A percentile compares a stretch with the other conserved stretches of the same genome.
phyloP scores from a whole-genome alignment of 192 early-diverging fungal species.

The Kickxella alabastrina region DNA sequence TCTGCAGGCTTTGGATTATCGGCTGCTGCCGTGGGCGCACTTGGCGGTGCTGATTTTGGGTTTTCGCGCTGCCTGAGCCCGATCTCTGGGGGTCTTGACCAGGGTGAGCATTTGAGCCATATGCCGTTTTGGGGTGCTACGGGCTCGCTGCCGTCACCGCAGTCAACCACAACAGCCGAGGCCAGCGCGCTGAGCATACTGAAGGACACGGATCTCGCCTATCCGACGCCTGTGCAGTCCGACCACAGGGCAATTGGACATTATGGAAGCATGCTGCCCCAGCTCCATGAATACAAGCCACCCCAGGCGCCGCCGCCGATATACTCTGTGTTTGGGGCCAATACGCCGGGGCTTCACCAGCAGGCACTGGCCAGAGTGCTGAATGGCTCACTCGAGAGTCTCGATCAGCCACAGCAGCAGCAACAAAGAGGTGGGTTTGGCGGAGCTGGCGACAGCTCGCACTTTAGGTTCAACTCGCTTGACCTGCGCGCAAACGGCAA shows the following conservation, averaged over 20 bases:
- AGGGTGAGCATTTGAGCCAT: conserved; percentile 2
- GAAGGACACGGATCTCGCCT: conserved; percentile 49
- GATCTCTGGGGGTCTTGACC: not conserved
- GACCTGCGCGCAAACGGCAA: conserved; percentile 6
- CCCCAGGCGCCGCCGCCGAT: conserved; percentile 7
- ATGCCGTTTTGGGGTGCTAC: conserved; percentile 12
- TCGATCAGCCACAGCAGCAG: not conserved
- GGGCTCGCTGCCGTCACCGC: conserved; percentile 2
- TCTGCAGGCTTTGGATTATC: too few relatives aligned
- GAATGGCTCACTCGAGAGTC: not conserved
- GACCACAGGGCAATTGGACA: not conserved
- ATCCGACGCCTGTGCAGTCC: conserved; percentile 32
- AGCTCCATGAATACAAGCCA: conserved; percentile 3
- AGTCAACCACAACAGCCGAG: conserved; percentile 39
- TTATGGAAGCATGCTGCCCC: not conserved
- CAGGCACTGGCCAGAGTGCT: conserved; percentile 4
- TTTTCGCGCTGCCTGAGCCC: conserved; percentile 1
- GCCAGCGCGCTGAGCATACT: conserved; percentile 50
- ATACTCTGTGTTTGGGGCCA: conserved; percentile 13
- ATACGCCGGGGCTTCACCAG: not conserved
- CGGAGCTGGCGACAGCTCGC: conserved; percentile 1
- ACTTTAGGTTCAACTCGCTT: conserved; percentile 8
- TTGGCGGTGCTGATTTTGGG: too few relatives aligned
- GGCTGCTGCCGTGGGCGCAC: not conserved
- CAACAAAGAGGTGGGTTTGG: not conserved